A percentile compares a stretch with the other conserved stretches of the same genome.
Conservation (phyloP, 2,329 filamentous ascomycete species). For the Apiospora kogelbergensis region DNA sequence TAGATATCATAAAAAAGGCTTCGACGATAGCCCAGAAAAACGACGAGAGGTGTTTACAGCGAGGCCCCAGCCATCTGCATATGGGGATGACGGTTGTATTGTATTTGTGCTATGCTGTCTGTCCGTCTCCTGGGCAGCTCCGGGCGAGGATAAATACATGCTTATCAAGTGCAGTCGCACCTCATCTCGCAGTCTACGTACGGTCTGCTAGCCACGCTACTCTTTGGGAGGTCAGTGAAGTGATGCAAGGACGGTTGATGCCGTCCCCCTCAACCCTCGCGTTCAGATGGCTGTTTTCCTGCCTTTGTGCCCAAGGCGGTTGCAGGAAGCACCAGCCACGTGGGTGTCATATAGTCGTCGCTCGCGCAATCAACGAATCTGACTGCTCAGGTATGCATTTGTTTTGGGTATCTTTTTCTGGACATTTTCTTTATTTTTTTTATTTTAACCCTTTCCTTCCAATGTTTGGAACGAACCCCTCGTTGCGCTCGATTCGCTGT, state of each 20-base stretch:
- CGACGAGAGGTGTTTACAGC: no score
- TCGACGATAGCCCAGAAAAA: no score
- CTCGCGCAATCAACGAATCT: neutral
- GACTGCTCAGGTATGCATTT: neutral
- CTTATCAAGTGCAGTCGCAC: constrained; percentile 2
- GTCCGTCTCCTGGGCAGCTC: neutral
- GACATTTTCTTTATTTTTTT: neutral
- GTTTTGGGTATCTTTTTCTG: neutral
- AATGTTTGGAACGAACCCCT: constrained; percentile 1
- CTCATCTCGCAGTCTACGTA: neutral
- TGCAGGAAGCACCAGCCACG: constrained; percentile 6
- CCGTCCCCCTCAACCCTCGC: neutral
- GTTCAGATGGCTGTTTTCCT: neutral
- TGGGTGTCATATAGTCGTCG: constrained; percentile 5
- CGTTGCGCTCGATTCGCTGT: neutral
- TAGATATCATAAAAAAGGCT: no score
- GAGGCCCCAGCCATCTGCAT: no score
- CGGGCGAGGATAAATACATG: constrained; percentile 3
- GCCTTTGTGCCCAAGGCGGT: constrained; percentile 4
- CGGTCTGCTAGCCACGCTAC: neutral
- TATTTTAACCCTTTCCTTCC: neutral
- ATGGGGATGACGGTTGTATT: no score
- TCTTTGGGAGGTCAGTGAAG: neutral
- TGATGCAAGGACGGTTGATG: constrained; percentile 4
- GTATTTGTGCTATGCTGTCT: neutral